A percentile compares a stretch with the other conserved stretches of the same genome.
phyloP scores from a whole-genome alignment of 176 grass and related monocot genomes.

The Aechmea fasciata region DNA sequence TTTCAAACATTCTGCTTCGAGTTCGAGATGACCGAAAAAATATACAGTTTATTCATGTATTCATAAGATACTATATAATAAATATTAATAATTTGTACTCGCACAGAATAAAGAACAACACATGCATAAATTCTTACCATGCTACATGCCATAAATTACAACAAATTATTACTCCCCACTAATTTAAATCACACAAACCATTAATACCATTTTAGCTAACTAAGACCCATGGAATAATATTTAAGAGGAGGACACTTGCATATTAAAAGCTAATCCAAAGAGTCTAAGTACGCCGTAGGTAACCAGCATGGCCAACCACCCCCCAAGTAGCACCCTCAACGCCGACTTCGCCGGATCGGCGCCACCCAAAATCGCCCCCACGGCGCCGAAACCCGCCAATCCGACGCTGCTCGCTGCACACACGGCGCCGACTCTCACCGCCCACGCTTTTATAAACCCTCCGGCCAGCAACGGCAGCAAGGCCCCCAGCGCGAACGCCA shows the following conservation, averaged over 20 bases:
- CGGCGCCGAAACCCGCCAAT: slow-evolving; percentile 49
- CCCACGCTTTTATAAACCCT: slow-evolving; percentile 31
- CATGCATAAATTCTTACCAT: too few relatives aligned
- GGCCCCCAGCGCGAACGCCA: slow-evolving; percentile 64
- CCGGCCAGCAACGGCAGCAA: slow-evolving; percentile 58
- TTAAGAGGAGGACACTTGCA: slow-evolving; percentile 27
- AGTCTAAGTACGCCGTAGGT: slow-evolving; percentile 67
- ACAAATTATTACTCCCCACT: too few relatives aligned
- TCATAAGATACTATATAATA: too few relatives aligned
- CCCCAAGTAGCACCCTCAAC: slow-evolving; percentile 55
- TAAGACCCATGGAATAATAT: background rate
- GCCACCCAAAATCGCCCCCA: slow-evolving; percentile 57
- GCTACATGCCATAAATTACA: too few relatives aligned
- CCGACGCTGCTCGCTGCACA: slow-evolving; percentile 44
- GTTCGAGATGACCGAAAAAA: too few relatives aligned
- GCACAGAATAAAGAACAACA: too few relatives aligned
- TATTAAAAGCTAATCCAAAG: slow-evolving; percentile 39
- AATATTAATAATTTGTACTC: too few relatives aligned
- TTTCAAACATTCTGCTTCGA: too few relatives aligned
- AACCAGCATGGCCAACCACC: slow-evolving; percentile 77
- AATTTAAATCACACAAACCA: background rate
- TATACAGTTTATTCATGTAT: too few relatives aligned
- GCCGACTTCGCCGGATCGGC: slow-evolving; percentile 31
- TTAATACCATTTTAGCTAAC: background rate
- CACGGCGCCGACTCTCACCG: slow-evolving; percentile 36